These are phyloP conservation scores for Nepenthes alata DNA, from an alignment of 179 eudicot genomes.

Conservation along the genomic window DNA sequence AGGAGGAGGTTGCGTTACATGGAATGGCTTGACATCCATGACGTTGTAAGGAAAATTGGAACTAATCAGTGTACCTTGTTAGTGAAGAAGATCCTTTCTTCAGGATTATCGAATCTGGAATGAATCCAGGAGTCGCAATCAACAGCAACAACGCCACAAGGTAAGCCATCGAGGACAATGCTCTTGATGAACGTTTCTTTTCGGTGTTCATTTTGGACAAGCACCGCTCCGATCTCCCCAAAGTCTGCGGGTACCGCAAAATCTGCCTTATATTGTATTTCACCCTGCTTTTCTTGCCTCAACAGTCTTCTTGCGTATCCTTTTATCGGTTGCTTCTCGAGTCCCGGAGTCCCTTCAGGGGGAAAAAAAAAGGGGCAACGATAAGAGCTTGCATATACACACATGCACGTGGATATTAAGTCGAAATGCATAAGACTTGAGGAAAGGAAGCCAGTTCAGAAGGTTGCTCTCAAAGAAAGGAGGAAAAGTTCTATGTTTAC, in stretches of 20 bases:
- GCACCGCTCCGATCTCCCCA: slow-evolving; percentile 42
- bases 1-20: too few species aligned
- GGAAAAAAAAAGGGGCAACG: not conserved
- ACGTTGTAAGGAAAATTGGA: too few species aligned
- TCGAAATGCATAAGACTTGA: too few species aligned
- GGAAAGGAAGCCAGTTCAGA: too few species aligned
- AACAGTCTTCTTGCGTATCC: slow-evolving; percentile 21
- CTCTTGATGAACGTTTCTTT: slow-evolving; percentile 34
- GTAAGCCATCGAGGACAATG: slow-evolving; percentile 30
- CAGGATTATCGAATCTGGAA: slow-evolving; percentile 33
- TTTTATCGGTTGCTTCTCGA: slow-evolving; percentile 9
- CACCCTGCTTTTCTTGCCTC: slow-evolving; percentile 7
- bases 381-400: not conserved
- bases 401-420: not conserved
- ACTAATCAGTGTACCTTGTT: slow-evolving; percentile 34
- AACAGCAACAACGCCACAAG: slow-evolving; percentile 20
- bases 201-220: slow-evolving; percentile 46
- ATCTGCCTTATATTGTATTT: slow-evolving; percentile 25
- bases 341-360: not conserved
- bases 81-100: slow-evolving; percentile 44
- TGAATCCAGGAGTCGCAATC: slow-evolving; percentile 55
- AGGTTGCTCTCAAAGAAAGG: too few species aligned
- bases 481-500: too few species aligned
- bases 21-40: too few species aligned
- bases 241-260: slow-evolving; percentile 29